phyloP scores from a whole-genome alignment of 352 stramenopile genomes.

The Globisporangium spinosum region DNA sequence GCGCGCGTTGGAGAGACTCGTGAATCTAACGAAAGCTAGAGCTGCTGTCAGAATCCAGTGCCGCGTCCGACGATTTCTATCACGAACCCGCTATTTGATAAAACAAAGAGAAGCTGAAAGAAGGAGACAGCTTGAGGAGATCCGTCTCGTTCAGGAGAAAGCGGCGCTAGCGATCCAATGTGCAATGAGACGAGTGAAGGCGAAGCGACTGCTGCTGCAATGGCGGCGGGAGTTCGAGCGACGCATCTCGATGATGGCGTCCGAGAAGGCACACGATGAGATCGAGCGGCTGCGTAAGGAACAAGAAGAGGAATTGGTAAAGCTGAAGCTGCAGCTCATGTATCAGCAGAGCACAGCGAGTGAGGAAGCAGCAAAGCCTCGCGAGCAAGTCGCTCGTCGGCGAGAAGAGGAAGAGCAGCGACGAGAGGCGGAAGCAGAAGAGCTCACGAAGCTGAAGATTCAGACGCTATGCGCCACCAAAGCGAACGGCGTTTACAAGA shows the following conservation, averaged over 20 bases:
- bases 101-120: constrained; percentile 31
- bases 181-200: constrained; percentile 40
- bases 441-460: constrained; percentile 46
- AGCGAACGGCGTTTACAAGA: constrained; percentile 41
- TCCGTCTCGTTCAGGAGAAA: constrained; percentile 33
- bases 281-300: constrained; percentile 70
- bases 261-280: constrained; percentile 75
- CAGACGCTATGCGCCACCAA: constrained; percentile 55
- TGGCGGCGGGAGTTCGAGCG: constrained; percentile 71
- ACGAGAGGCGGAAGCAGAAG: constrained; percentile 46
- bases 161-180: constrained; percentile 71
- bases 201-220: constrained; percentile 34
- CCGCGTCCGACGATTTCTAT: constrained; percentile 51
- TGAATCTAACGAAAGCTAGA: constrained; percentile 49
- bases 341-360: constrained; percentile 49
- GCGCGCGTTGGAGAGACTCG: constrained; percentile 49
- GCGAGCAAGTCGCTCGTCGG: constrained; percentile 38
- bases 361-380: constrained; percentile 41
- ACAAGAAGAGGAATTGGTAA: constrained; percentile 64
- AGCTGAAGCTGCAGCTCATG: constrained; percentile 64
- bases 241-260: constrained; percentile 76
- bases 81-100: constrained; percentile 29
- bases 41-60: constrained; percentile 74
- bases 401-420: constrained; percentile 43
- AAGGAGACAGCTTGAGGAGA: constrained; percentile 24